Base-by-base conservation (phyloP, 2,329 filamentous ascomycete species). In the Botrytis medusae region DNA sequence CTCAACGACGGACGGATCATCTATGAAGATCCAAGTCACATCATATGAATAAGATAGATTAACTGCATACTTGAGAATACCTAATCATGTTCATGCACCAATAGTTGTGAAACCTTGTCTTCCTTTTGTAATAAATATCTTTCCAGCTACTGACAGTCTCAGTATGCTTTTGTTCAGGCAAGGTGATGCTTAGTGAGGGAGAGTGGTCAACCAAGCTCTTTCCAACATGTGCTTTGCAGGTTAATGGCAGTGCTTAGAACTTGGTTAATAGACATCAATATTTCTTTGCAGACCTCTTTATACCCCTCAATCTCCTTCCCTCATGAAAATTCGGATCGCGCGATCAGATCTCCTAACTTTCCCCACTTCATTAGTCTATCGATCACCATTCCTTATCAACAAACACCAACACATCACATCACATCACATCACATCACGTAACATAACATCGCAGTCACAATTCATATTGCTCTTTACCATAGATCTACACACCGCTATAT, bases 401-500 rank as follows among this genome's bases (percentile, higher is more conserved):
- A 25, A 68, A 54, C 48, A 37, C 22, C 20, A 25, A 14, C 20
- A 32, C n/a, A 29, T 63, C 25, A 63, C 12, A 44, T 63, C 61
- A 46, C 3, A 46, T 18, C 64, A 10, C 22, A 20, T n/a, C 16
- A 29, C n/a, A 14, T 57, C 18, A 57, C 51, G 29, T 29, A 18
- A 32, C n/a, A 54, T 54, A 44, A 18, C 42, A 44, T 18, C 14
- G 51, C n/a, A 29, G n/a, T 29, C n/a, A 57, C n/a, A 18, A 8
- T 10, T 65, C 42, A 25, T 12, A 65, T 25, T 32, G 7, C 44
- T 29, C 7, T 42, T 14, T 12, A 40, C 51, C 5, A 42, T 32
- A 68, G 65, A 68, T 68, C 65, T 42, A 42, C 65, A 57, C 65
- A 68, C 37, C 48, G 25, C 48, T 42, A 57, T 20, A 34, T 40